These are phyloP conservation scores for Crithidia thermophila DNA, from an alignment of 208 protist genomes.

Conservation along the genomic window DNA sequence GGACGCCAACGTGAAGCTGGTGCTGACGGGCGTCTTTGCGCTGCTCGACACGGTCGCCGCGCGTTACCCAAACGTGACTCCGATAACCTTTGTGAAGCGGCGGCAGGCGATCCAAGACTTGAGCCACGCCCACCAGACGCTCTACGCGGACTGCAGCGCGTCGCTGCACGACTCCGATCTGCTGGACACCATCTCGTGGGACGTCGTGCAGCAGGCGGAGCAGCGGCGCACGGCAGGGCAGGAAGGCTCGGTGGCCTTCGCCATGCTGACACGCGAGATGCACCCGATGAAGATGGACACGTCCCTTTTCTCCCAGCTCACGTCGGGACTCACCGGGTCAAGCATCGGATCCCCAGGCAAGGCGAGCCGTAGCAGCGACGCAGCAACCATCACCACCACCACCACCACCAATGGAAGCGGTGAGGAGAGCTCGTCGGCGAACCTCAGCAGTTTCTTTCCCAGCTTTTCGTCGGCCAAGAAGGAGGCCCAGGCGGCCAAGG, in stretches of 20 bases:
- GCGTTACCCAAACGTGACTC: constrained; percentile 38
- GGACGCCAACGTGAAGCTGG: constrained; percentile 35
- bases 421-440: not conserved
- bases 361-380: not conserved
- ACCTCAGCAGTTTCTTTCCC: not conserved
- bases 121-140: constrained; percentile 26
- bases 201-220: not conserved
- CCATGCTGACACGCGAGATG: constrained; percentile 10
- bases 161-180: constrained; percentile 30
- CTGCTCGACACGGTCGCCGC: constrained; percentile 38
- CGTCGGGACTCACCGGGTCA: not conserved
- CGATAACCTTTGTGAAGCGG: constrained; percentile 27
- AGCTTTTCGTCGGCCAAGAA: not conserved
- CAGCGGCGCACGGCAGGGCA: not conserved
- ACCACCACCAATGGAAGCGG: not conserved
- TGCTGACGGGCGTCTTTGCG: constrained; percentile 39
- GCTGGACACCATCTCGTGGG: constrained; percentile 22
- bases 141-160: constrained; percentile 33
- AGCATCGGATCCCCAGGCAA: not conserved
- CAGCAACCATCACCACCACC: not conserved
- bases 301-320: constrained; percentile 20
- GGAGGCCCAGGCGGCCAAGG: not conserved
- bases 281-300: constrained; percentile 8
- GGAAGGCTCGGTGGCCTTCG: not conserved
- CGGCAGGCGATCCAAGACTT: constrained; percentile 29